These are phyloP conservation scores for Ascochyta koolunga DNA, from an alignment of 2,329 filamentous ascomycete genomes.

Conservation along the genomic window DNA sequence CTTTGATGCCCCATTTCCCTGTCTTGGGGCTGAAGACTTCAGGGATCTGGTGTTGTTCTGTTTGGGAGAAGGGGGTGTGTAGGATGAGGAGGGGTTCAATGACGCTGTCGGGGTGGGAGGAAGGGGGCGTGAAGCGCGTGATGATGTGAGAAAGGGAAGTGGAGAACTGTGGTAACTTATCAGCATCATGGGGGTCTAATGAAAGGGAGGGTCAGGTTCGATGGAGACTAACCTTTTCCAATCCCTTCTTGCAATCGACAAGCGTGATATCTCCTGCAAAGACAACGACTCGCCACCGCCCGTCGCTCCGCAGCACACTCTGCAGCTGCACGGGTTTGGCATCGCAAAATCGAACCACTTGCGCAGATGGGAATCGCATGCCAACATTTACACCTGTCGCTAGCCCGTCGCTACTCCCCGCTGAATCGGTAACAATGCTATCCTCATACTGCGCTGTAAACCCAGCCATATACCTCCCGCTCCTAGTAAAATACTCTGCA, in stretches of 20 bases:
- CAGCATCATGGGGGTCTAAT: not conserved
- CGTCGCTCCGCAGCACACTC: constrained; percentile 58
- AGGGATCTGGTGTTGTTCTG: constrained; percentile 62
- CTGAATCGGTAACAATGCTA: constrained; percentile 54
- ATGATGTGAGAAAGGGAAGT: constrained; percentile 38
- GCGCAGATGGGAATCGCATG: constrained; percentile 60
- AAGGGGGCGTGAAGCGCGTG: constrained; percentile 51
- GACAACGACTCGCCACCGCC: constrained; percentile 58
- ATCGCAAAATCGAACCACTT: constrained; percentile 66
- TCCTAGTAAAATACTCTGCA: constrained; percentile 62
- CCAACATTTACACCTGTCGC: constrained; percentile 52
- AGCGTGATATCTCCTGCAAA: constrained; percentile 55
- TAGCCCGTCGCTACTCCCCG: constrained; percentile 40
- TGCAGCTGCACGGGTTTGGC: constrained; percentile 62
- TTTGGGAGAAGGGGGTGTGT: constrained; percentile 53
- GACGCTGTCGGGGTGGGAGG: constrained; percentile 58
- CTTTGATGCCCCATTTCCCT: constrained; percentile 62
- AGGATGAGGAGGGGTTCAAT: constrained; percentile 65
- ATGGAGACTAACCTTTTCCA: constrained; percentile 47
- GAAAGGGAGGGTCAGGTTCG: no score
- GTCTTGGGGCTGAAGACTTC: constrained; percentile 62
- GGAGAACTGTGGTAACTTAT: constrained; percentile 23
- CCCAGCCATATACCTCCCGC: constrained; percentile 66
- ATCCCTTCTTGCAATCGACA: constrained; percentile 26
- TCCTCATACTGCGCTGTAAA: constrained; percentile 62